Evolutionary conservation across 305 asterid genomes (phyloP).

Genomic region (Withania somnifera): DNA sequence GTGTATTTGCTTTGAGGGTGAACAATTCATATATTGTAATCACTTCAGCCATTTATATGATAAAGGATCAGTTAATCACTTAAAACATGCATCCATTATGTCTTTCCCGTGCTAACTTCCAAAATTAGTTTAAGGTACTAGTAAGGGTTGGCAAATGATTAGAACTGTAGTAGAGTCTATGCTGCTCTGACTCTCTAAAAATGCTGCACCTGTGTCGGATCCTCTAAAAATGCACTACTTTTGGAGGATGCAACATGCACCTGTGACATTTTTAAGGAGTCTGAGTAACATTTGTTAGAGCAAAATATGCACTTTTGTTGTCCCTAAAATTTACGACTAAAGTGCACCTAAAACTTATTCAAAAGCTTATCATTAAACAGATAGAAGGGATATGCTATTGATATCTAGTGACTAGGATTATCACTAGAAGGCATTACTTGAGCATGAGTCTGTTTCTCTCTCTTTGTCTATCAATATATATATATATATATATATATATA

Average conservation of each 20-base stretch:
- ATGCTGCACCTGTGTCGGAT: neutral
- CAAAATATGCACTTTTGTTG: neutral
- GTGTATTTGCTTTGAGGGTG: neutral
- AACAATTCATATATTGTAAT: neutral
- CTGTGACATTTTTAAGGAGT: neutral
- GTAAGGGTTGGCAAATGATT: neutral
- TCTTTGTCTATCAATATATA: too few relatives aligned
- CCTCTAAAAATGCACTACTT: neutral
- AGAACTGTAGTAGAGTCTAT: neutral
- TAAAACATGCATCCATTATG: neutral
- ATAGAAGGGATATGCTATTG: neutral
- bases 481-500: too few relatives aligned
- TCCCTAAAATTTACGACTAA: neutral
- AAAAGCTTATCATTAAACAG: neutral
- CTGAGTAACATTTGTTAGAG: neutral
- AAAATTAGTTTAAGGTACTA: neutral
- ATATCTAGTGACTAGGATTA: neutral
- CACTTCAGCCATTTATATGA: neutral
- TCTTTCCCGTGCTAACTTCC: neutral
- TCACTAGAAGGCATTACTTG: neutral
- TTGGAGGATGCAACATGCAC: neutral
- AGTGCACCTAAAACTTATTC: neutral
- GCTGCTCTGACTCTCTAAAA: neutral
- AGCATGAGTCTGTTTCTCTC: neutral
- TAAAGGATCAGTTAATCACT: neutral